Evolutionary conservation across 148 eudicot genomes (phyloP).

Genomic region (Rhododendron griersonianum): DNA sequence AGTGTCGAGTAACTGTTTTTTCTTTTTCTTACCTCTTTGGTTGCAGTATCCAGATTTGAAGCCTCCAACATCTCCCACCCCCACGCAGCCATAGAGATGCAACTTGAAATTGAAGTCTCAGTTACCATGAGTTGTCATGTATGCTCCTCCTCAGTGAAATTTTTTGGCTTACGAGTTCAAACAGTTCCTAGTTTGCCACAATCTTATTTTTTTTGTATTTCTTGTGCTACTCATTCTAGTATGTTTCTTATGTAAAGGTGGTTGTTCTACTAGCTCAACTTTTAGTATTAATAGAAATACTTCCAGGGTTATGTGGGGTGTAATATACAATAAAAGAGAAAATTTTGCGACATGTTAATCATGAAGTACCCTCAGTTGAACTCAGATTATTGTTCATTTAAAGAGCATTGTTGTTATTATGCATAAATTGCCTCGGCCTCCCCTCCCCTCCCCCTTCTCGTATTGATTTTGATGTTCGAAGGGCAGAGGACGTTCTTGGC

Average conservation of each 20-base stretch:
- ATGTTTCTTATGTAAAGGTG: background rate
- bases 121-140: background rate
- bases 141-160: background rate
- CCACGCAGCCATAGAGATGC: slow-evolving; percentile 53
- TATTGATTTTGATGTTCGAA: background rate
- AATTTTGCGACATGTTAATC: background rate
- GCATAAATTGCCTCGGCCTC: background rate
- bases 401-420: background rate
- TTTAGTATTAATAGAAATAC: background rate
- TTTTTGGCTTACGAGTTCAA: background rate
- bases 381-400: background rate
- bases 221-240: background rate
- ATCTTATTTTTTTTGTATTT: background rate
- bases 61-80: slow-evolving; percentile 93
- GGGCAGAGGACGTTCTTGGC: background rate
- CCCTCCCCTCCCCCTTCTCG: background rate
- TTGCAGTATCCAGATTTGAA: slow-evolving; percentile 94
- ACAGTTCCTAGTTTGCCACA: background rate
- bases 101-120: background rate
- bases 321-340: background rate
- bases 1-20: background rate
- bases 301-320: background rate
- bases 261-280: background rate
- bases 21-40: slow-evolving; percentile 7
- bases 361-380: background rate